Evolutionary conservation across 805 yeast genomes (phyloP).

Genomic region (Saccharomyces cerevisiae): DNA sequence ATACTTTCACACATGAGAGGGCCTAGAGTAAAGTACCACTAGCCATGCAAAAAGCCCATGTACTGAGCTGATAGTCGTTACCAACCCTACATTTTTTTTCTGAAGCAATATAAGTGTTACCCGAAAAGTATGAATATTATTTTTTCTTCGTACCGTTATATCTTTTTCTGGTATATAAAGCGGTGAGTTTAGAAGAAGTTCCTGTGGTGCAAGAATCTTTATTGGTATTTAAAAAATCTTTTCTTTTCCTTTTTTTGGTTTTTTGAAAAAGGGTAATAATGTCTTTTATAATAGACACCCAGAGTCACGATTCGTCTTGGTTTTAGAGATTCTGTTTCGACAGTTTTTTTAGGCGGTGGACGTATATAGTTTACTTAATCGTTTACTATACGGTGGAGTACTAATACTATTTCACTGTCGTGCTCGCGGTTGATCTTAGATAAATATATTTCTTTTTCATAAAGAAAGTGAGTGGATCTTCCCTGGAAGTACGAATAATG

Average conservation of each 20-base stretch:
- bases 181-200: neutral
- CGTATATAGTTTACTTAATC: slow-evolving; percentile 18
- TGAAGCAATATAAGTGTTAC: neutral
- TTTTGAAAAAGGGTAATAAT: slow-evolving; percentile 29
- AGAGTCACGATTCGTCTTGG: slow-evolving; percentile 41
- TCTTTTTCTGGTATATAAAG: neutral
- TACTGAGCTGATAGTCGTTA: too few species aligned
- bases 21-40: too few species aligned
- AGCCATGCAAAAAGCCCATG: too few species aligned
- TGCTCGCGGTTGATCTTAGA: slow-evolving; percentile 95
- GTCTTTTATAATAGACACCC: slow-evolving; percentile 66
- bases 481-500: slow-evolving; percentile 23
- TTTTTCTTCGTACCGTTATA: neutral
- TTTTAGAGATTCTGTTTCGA: slow-evolving; percentile 2
- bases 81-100: neutral
- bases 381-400: slow-evolving; percentile 10
- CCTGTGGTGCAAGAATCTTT: too few species aligned
- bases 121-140: neutral
- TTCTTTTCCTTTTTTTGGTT: neutral
- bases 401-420: slow-evolving; percentile 37
- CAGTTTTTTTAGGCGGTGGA: slow-evolving; percentile 25
- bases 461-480: slow-evolving; percentile 13
- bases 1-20: too few species aligned
- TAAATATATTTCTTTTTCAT: slow-evolving; percentile 27
- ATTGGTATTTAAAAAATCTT: neutral